Conservation (phyloP, 2,329 filamentous ascomycete species). For the Arthrinium phaeospermum region DNA sequence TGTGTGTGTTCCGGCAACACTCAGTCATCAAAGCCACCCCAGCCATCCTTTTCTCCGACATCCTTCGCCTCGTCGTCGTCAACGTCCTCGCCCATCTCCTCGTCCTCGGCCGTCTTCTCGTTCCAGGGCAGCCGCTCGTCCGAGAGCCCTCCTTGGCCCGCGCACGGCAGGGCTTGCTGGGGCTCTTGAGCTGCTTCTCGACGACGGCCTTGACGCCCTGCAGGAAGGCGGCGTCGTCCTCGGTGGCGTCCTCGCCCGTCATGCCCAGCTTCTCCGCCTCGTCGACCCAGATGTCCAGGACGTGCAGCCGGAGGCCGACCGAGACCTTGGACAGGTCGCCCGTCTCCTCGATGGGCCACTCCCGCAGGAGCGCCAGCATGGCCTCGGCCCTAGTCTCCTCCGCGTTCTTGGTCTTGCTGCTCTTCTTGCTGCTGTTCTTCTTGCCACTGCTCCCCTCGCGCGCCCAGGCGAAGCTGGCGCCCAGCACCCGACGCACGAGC, state of each 20-base stretch:
- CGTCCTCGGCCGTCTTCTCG: slow-evolving; percentile 42
- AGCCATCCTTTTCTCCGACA: slow-evolving; percentile 60
- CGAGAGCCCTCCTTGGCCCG: slow-evolving; percentile 71
- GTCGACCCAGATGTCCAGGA: slow-evolving; percentile 90
- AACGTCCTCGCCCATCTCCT: slow-evolving; percentile 25
- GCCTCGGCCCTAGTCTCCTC: slow-evolving; percentile 32
- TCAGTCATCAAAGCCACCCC: slow-evolving; percentile 74
- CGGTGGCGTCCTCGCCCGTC: slow-evolving; percentile 44
- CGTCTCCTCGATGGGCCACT: slow-evolving; percentile 49
- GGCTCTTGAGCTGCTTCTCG: slow-evolving; percentile 60
- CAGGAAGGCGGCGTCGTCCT: slow-evolving; percentile 51
- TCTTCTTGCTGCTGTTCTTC: not conserved
- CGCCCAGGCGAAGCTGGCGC: slow-evolving; percentile 66
- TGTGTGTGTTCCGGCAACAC: not conserved
- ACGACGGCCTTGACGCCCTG: slow-evolving; percentile 60
- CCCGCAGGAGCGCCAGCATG: slow-evolving; percentile 51
- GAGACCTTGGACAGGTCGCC: slow-evolving; percentile 64
- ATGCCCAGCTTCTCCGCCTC: slow-evolving; percentile 77
- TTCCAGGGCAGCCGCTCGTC: slow-evolving; percentile 78
- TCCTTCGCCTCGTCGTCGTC: slow-evolving; percentile 42
- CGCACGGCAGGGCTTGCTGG: slow-evolving; percentile 73
- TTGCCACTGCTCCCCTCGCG: slow-evolving; percentile 30
- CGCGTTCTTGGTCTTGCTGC: slow-evolving; percentile 32
- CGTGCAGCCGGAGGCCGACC: slow-evolving; percentile 84
- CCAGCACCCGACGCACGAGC: slow-evolving; percentile 79